Evolutionary conservation across 2,329 filamentous ascomycete species (phyloP), one percentile per base, ranked within the genome.

Genomic region (Exophiala viscosa): DNA sequence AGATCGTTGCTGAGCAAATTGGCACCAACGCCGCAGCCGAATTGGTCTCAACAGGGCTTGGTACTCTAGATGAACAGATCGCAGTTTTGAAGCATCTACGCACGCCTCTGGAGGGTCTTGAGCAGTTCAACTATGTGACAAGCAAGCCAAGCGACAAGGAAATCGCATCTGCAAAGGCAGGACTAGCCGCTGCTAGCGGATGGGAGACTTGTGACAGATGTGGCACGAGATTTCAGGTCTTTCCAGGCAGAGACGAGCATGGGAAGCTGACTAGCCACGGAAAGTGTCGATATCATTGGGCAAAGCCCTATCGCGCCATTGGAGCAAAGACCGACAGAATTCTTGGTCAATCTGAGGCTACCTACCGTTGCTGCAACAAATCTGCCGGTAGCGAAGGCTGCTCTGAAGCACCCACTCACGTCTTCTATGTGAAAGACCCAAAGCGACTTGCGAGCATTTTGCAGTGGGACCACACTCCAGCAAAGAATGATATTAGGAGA

Each of bases 121-220:
- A 81, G 5, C 68, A 77, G 5, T 80, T 84, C 65, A 90, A 89
- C 14, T 97, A 96, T 67, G 84, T 96, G 17, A 81, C 85, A 0
- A 72, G 68, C 3, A 71, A 84, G 1, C 91, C 91, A 0, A 79
- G 81, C 0, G 73, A 80, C 1, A 77, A 79, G 6, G 86, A 89
- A 14, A 80, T 96, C 14, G 73, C 80, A 46, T 76, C 79, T 45
- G 86, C 89, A 0, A 80, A 75, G 32, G 76, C 80, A 39, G 89
- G 84, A 0, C 77, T 89, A 0, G 75, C 81, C 43, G 76, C 83
- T 6, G 81, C 86, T 10, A 80, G 83, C 47, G 88, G 88, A 43
- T 96, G 86, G 78, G 93, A 99, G 71, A 79, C 83, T 45, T 99
- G 93, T 64, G 91, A 96, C 64, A 85, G 93, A 15, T 99, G 93